phyloP scores from a whole-genome alignment of 2,329 filamentous ascomycete species.

The Claviceps sorghi region DNA sequence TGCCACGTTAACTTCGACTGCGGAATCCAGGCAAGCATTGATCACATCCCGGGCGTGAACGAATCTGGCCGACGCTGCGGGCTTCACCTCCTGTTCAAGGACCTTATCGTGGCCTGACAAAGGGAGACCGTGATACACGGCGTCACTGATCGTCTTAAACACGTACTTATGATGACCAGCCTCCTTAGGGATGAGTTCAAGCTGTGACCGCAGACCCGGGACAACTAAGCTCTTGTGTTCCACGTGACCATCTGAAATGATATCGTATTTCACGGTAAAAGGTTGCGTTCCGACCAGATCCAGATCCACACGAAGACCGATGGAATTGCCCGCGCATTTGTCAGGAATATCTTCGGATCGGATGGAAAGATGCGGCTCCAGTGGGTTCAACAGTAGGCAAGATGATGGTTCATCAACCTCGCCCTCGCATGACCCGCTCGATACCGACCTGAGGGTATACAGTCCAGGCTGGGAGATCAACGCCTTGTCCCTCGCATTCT shows the following conservation, averaged over 20 bases:
- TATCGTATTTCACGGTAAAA: slow-evolving; percentile 68
- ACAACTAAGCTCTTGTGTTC: slow-evolving; percentile 42
- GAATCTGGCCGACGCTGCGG: slow-evolving; percentile 69
- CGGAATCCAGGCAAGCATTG: slow-evolving; percentile 70
- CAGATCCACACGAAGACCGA: slow-evolving; percentile 76
- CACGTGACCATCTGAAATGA: slow-evolving; percentile 46
- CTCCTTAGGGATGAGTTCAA: slow-evolving; percentile 66
- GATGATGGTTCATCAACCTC: slow-evolving; percentile 88
- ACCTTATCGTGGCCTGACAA: slow-evolving; percentile 47
- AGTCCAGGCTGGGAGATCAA: slow-evolving; percentile 64
- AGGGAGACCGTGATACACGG: slow-evolving; percentile 56
- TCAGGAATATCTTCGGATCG: slow-evolving; percentile 73
- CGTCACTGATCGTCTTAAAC: slow-evolving; percentile 69
- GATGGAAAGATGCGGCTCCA: slow-evolving; percentile 66
- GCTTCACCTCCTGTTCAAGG: slow-evolving; percentile 83
- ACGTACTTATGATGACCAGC: slow-evolving; percentile 79
- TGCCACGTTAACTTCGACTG: slow-evolving; percentile 57
- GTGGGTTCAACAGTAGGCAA: slow-evolving; percentile 82
- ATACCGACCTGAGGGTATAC: slow-evolving; percentile 70
- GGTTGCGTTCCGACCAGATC: slow-evolving; percentile 87
- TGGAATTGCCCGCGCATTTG: slow-evolving; percentile 86
- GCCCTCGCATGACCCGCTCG: slow-evolving; percentile 68
- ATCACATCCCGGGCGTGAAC: slow-evolving; percentile 37
- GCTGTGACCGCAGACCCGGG: slow-evolving; percentile 62
- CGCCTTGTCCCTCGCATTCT: slow-evolving; percentile 47